phyloP scores from a whole-genome alignment of 495 filamentous ascomycete genomes.

The Podospora tetraspora region DNA sequence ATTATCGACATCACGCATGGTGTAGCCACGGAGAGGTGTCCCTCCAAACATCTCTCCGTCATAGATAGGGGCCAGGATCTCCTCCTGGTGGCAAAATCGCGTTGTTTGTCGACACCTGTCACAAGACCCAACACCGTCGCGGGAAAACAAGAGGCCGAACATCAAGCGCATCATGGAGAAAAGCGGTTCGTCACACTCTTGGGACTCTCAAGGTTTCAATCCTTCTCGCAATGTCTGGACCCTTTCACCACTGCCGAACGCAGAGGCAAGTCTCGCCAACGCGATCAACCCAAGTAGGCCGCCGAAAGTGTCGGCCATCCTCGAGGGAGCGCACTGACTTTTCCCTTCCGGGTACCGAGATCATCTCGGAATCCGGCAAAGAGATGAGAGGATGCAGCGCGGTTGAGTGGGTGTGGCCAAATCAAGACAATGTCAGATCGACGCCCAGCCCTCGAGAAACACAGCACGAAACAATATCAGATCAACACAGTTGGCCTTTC shows the following conservation, averaged over 20 bases:
- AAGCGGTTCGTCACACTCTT: neutral
- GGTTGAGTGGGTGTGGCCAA: neutral
- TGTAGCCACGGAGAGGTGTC: too few relatives aligned
- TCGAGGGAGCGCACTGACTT: neutral
- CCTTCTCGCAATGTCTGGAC: neutral
- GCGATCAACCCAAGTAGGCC: neutral
- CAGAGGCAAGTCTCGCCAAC: neutral
- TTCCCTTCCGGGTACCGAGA: neutral
- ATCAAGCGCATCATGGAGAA: neutral
- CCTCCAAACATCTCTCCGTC: too few relatives aligned
- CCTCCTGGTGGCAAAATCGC: too few relatives aligned
- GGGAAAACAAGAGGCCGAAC: neutral
- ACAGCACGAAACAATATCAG: neutral
- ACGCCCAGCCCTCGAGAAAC: neutral
- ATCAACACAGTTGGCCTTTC: neutral
- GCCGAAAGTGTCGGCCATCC: neutral
- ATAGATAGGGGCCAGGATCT: too few relatives aligned
- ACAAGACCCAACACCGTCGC: neutral
- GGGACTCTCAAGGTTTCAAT: neutral
- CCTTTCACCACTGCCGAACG: neutral
- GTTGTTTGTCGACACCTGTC: too few relatives aligned
- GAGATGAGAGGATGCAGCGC: neutral
- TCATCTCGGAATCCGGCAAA: neutral
- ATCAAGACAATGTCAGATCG: neutral
- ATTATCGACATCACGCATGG: too few relatives aligned